Conservation (phyloP, 192 early-diverging fungal genomes). For the Phlyctochytrium planicorne region DNA sequence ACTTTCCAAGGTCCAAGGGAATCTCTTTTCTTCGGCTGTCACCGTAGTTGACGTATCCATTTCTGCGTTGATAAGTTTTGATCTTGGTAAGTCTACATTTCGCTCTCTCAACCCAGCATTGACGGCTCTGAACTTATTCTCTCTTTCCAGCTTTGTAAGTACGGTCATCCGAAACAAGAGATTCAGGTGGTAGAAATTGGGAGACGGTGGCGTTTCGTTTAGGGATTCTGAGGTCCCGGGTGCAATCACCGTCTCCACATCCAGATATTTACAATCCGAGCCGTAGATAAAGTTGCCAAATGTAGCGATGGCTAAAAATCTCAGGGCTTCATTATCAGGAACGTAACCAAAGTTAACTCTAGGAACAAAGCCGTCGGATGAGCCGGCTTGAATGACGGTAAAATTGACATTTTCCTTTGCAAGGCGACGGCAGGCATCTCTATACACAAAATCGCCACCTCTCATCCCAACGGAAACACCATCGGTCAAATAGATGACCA, state of each 20-base stretch:
- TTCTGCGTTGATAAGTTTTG: slow-evolving; percentile 33
- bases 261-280: slow-evolving; percentile 45
- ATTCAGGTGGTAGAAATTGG: slow-evolving; percentile 54
- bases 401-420: slow-evolving; percentile 30
- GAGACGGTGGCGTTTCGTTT: slow-evolving; percentile 10
- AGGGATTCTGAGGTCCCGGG: not conserved
- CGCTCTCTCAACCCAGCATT: slow-evolving; percentile 28
- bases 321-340: slow-evolving; percentile 50
- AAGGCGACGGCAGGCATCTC: slow-evolving; percentile 36
- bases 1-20: slow-evolving; percentile 46
- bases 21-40: slow-evolving; percentile 37
- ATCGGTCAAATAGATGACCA: slow-evolving; percentile 48
- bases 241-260: slow-evolving; percentile 8
- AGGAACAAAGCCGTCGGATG: slow-evolving; percentile 41
- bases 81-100: slow-evolving; percentile 45
- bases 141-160: slow-evolving; percentile 21
- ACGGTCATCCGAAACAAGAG: slow-evolving; percentile 31
- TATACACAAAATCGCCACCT: slow-evolving; percentile 33
- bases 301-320: slow-evolving; percentile 41
- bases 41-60: slow-evolving; percentile 17
- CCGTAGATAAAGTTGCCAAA: slow-evolving; percentile 49
- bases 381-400: slow-evolving; percentile 52
- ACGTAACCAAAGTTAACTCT: slow-evolving; percentile 51
- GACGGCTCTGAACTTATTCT: slow-evolving; percentile 25
- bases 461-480: slow-evolving; percentile 37